Evolutionary conservation across 768 basidiomycete genomes (phyloP), one percentile per base, ranked within the genome.

Genomic region (Cytidiella melzeri): DNA sequence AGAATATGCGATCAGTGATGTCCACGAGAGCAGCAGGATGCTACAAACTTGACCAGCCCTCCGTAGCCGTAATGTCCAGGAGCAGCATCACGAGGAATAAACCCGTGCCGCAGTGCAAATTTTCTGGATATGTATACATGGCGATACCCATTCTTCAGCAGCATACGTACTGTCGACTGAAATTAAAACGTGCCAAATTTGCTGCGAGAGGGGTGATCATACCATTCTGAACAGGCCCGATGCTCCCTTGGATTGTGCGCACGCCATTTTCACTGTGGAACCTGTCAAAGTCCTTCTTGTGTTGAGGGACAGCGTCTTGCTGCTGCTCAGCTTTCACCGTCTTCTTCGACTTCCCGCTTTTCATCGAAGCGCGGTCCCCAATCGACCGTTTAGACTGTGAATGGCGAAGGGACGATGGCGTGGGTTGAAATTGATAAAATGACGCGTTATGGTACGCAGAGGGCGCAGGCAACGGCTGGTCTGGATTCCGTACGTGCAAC

Each of bases 111-210:
- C 53, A 83, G 70, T 1, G 96, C 96, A 61, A 98, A 99, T 61
- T 87, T 85, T 48, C 96, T 80, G 11, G 93, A 96, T 51, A 99
- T 86, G 68, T 99, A 99, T 44, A 97, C 94, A 59, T 94, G 84
- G 12, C 92, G 76, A 66, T 98, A 87, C 15, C 96, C 94, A 15
- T 80, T 77, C 67, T 92, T 95, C 52, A 99, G 73, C 34, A 97
- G 77, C 94, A 97, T 99, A 18, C 88, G 81, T 1, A 94, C 92
- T 92, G 58, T 0, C 19, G 15, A 39, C 30, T 7, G 7, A 7
- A 15, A 34, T 34, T 7, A 34, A 15, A 15, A 34, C 30, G 7
- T 23, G 40, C 21, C 9, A 23, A 18, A 7, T 9, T 7, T 9
- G 12, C 5, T 37, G n/a, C 38, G n/a, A 15, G 13, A 7, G 4